Base-by-base conservation (phyloP, 176 grass and related monocot species). In the Chloris gayana region DNA sequence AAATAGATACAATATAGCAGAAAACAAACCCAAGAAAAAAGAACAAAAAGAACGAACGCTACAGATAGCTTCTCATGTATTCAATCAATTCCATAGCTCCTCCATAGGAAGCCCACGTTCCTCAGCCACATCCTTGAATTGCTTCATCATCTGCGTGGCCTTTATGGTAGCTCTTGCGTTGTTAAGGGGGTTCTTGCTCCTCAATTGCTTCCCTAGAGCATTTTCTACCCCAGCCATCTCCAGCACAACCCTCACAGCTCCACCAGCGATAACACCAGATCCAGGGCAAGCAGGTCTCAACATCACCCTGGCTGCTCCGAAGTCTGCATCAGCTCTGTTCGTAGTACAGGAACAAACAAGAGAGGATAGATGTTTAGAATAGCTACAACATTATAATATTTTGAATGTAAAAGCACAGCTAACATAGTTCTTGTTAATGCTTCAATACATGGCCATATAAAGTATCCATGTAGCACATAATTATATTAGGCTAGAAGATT, bases 191-290 rank as follows among this genome's bases (percentile, higher is more conserved):
- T 94, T 98, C 64, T 87, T 85, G 58, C 92, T 98, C 32, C 92
- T 73, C 49, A 98, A 50, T 82, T 98, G 95, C 75, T 98, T 98
- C 12, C 92, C 95, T 1, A 98, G 78, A 65, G 92, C 95, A 86
- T 98, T 91, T 69, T 94, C 85, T 50, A 98, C 82, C 22, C 95
- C 95, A 49, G 92, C 92, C 90, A 94, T 87, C 78, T 98, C 95
- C 65, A 98, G 70, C 57, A 98, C 86, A 32, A 86, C 85, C 75
- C 92, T 89, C 74, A 98, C 95, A 10, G 90, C 70, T 73, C 90
- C 95, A 72, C 95, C 92, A 18, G 95, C 88, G 67, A 83, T 90
- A 17, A 98, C 88, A 67, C 92, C 88, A 37, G 90, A 91, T 83
- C 95, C 95, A 72, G 95, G 92, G 46, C 92, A 94, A 75, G 92